A percentile compares a stretch with the other conserved stretches of the same genome.
Conservation (phyloP, 2,329 filamentous ascomycete genomes). For the Chaetomiaceae sp. region DNA sequence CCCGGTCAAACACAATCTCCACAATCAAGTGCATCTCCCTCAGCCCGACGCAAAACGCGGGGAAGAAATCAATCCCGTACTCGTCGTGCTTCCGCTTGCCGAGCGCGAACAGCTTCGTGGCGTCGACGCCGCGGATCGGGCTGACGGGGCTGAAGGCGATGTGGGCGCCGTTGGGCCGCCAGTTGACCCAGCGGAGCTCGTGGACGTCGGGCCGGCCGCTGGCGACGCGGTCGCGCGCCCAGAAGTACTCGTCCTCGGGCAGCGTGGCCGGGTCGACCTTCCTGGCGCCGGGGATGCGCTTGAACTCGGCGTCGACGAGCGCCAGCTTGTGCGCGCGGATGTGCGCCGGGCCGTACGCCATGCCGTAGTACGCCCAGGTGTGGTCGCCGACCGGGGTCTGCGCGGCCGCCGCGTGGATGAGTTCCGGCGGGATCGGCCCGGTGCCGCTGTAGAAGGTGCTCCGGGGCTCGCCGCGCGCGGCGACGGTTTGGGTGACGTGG, state of each 20-base stretch:
- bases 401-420: slow-evolving; percentile 32
- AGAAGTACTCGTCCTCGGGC: slow-evolving; percentile 38
- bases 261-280: slow-evolving; percentile 42
- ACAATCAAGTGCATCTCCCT: slow-evolving; percentile 35
- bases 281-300: slow-evolving; percentile 38
- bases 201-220: slow-evolving; percentile 34
- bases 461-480: slow-evolving; percentile 34
- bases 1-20: slow-evolving; percentile 49
- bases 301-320: slow-evolving; percentile 42
- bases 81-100: slow-evolving; percentile 33
- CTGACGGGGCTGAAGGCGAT: slow-evolving; percentile 50
- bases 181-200: slow-evolving; percentile 43
- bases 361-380: slow-evolving; percentile 49
- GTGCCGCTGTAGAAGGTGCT: slow-evolving; percentile 31
- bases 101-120: slow-evolving; percentile 35
- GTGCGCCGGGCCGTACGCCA: slow-evolving; percentile 35
- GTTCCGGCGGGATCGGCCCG: slow-evolving; percentile 32
- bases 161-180: slow-evolving; percentile 49
- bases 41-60: slow-evolving; percentile 39
- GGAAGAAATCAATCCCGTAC: slow-evolving; percentile 38
- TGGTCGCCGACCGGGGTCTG: slow-evolving; percentile 33
- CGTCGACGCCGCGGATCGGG: slow-evolving; percentile 40
- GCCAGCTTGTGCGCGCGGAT: slow-evolving; percentile 33
- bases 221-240: slow-evolving; percentile 34
- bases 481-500: slow-evolving; percentile 36